Evolutionary conservation across 2,329 filamentous ascomycete genomes (phyloP).

Genomic region (Botryotinia globosa): DNA sequence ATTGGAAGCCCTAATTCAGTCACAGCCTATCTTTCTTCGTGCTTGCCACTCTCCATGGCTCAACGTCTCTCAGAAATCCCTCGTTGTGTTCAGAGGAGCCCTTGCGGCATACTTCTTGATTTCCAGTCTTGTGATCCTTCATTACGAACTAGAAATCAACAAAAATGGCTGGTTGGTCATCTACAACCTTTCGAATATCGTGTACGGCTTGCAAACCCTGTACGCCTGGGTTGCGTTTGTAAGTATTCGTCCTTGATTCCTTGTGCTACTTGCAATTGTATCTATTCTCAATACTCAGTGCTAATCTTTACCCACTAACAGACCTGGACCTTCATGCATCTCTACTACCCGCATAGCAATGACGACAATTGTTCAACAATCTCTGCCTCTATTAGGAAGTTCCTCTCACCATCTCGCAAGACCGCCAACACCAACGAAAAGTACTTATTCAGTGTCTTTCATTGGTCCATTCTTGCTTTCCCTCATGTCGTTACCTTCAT

Average conservation of each 20-base stretch:
- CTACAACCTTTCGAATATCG: conserved; percentile 37
- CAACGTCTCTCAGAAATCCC: conserved; percentile 33
- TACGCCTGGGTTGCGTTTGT: conserved; percentile 37
- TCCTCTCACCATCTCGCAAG: conserved; percentile 33
- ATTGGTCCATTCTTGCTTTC: conserved; percentile 34
- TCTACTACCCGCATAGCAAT: conserved; percentile 36
- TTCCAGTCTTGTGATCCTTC: conserved; percentile 29
- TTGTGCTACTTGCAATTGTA: not conserved
- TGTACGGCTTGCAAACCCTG: conserved; percentile 34
- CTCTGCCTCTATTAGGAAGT: conserved; percentile 26
- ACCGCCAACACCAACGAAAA: conserved; percentile 29
- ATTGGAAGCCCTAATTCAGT: not conserved
- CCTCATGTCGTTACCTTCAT: conserved; percentile 36
- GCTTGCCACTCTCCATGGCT: conserved; percentile 40
- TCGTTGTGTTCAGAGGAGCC: conserved; percentile 32
- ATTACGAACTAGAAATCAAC: conserved; percentile 31
- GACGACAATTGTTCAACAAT: conserved; percentile 22
- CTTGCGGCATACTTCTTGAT: conserved; percentile 31
- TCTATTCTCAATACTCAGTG: not conserved
- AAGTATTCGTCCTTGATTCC: conserved; percentile 22
- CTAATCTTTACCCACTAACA: conserved; percentile 19
- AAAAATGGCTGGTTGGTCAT: conserved; percentile 28
- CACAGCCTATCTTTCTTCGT: conserved; percentile 38
- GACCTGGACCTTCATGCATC: conserved; percentile 39
- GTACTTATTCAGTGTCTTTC: conserved; percentile 38